A percentile compares a stretch with the other conserved stretches of the same genome.
These are phyloP conservation scores for Claviceps cyperi DNA, from an alignment of 2,329 filamentous ascomycete genomes.

Conservation along the genomic window DNA sequence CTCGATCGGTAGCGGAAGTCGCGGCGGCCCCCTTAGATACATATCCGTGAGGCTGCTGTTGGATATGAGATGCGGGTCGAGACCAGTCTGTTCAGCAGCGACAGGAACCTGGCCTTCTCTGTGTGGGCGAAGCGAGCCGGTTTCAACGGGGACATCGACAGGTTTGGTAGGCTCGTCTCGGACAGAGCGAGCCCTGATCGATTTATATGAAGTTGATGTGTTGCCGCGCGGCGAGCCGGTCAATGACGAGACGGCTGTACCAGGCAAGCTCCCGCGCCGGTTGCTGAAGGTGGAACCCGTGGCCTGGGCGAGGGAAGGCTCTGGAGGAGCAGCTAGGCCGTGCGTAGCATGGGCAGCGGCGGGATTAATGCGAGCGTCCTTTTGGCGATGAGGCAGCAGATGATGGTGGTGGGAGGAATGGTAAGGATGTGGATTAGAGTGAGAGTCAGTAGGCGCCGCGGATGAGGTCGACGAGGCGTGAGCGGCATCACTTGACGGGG, in stretches of 20 bases:
- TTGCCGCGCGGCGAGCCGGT: constrained; percentile 31
- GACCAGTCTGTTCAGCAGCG: constrained; percentile 16
- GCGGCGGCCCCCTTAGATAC: constrained; percentile 61
- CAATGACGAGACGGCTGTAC: constrained; percentile 34
- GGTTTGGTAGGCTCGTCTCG: constrained; percentile 35
- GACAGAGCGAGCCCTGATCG: constrained; percentile 12
- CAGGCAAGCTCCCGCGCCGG: constrained; percentile 31
- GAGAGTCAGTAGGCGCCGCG: constrained; percentile 1
- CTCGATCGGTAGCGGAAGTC: constrained; percentile 83
- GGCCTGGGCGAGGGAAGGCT: constrained; percentile 46
- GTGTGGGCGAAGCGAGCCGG: constrained; percentile 23
- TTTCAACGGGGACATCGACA: constrained; percentile 39
- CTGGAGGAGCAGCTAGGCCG: constrained; percentile 43
- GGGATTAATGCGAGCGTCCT: constrained; percentile 33
- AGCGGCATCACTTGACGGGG: constrained; percentile 11
- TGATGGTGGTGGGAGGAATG: constrained; percentile 6
- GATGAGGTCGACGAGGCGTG: neutral
- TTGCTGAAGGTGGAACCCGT: constrained; percentile 39
- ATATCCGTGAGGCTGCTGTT: constrained; percentile 48
- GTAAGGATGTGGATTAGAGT: neutral
- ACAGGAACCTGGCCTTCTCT: constrained; percentile 18
- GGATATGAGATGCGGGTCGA: constrained; percentile 30
- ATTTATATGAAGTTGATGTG: constrained; percentile 16
- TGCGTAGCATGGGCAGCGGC: constrained; percentile 40
- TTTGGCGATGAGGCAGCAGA: constrained; percentile 17